Conservation (phyloP, 1,139 yeast genomes). For the Suhomyces bolitotheri region DNA sequence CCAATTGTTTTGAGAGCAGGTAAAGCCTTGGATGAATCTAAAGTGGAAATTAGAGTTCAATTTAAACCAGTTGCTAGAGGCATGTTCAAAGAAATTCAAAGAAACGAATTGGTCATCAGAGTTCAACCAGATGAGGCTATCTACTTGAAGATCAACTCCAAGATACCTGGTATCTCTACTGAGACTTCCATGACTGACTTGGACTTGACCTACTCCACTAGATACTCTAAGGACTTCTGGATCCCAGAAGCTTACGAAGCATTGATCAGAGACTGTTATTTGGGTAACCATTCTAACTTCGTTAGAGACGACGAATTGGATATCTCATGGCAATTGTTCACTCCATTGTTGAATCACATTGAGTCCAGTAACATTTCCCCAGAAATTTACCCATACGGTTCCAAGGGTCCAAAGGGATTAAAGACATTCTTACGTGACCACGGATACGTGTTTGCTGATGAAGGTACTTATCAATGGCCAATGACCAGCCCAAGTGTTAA, state of each 20-base stretch:
- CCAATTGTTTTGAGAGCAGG: constrained; percentile 97
- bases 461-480: constrained; percentile 79
- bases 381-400: constrained; percentile 77
- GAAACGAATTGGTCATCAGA: constrained; percentile 91
- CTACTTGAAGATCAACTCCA: constrained; percentile 87
- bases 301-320: constrained; percentile 98
- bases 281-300: constrained; percentile 94
- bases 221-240: constrained; percentile 82
- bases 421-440: constrained; percentile 61
- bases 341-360: constrained; percentile 80
- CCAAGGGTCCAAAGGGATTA: constrained; percentile 80
- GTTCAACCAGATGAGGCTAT: constrained; percentile 95
- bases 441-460: constrained; percentile 65
- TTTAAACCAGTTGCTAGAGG: constrained; percentile 85
- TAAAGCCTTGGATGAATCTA: constrained; percentile 87
- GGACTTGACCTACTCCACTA: constrained; percentile 78
- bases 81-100: constrained; percentile 75
- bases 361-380: constrained; percentile 68
- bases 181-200: constrained; percentile 83
- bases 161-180: constrained; percentile 88
- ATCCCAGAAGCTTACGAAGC: constrained; percentile 99
- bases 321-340: constrained; percentile 87
- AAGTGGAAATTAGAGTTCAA: constrained; percentile 93
- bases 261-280: constrained; percentile 82
- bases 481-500: constrained; percentile 59